These are phyloP conservation scores for Colletotrichum falcatum DNA, from an alignment of 2,329 filamentous ascomycete species.

Conservation along the genomic window DNA sequence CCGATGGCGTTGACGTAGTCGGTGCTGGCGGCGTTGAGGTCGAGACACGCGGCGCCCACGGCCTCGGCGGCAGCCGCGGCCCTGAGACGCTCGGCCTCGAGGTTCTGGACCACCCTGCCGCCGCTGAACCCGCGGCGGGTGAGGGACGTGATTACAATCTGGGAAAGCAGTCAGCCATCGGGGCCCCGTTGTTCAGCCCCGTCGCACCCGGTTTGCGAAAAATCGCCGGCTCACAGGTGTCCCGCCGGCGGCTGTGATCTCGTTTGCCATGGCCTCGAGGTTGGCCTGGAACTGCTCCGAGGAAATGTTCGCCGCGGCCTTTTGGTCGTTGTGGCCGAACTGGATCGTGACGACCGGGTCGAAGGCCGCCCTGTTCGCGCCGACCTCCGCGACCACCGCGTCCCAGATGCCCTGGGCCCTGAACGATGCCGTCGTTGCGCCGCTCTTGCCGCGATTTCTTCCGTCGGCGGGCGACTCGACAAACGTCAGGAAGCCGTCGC, in stretches of 20 bases:
- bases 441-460: constrained; percentile 67
- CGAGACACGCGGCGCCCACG: constrained; percentile 54
- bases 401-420: constrained; percentile 64
- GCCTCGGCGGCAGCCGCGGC: constrained; percentile 61
- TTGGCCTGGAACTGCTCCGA: constrained; percentile 63
- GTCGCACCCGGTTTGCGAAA: constrained; percentile 10
- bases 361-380: constrained; percentile 49
- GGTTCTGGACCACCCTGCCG: constrained; percentile 60
- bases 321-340: constrained; percentile 75
- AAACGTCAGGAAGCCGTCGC: constrained; percentile 67
- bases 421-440: constrained; percentile 68
- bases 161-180: constrained; percentile 51
- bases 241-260: constrained; percentile 57
- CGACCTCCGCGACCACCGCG: constrained; percentile 58
- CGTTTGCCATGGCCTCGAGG: constrained; percentile 59
- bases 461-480: constrained; percentile 62
- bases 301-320: constrained; percentile 58
- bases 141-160: constrained; percentile 60
- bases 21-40: constrained; percentile 64
- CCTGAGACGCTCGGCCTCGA: constrained; percentile 58
- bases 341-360: constrained; percentile 50
- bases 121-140: constrained; percentile 62
- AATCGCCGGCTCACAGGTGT: constrained; percentile 53
- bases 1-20: constrained; percentile 66
- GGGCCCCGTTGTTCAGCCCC: no score